Base-by-base conservation (phyloP, 164 flowering plant species). In the Vitis rotundifolia region DNA sequence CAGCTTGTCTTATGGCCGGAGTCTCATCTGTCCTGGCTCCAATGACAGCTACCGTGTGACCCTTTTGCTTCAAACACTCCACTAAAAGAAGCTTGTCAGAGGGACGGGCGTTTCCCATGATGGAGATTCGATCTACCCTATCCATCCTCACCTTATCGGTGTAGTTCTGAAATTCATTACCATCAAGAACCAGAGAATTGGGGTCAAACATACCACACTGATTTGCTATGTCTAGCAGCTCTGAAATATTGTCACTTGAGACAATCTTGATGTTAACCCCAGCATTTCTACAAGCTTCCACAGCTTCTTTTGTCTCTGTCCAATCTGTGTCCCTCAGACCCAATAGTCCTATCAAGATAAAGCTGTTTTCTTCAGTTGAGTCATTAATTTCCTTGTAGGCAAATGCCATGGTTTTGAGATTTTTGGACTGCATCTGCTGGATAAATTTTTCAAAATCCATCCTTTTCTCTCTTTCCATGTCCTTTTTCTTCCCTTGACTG, bases 1-100 rank as follows among this genome's bases (percentile, higher is more conserved):
- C 67, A 9, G 77, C 75, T 64, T 59, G 71, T 66, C 37, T 73
- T n/a, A 73, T 67, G 13, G 69, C 71, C 22, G 75, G 75, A 66
- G 61, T 49, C 37, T 77, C 80, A 63, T 22, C 29, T 57, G 80
- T 70, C 15, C 47, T 28, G 37, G 3, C 22, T 18, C 77, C 75
- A 19, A 49, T 12, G 1, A 78, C 18, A 13, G 75, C 77, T 6
- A 78, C 81, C 8, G 59, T 61, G 2, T 78, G 67, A 0, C 75
- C 70, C 54, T 71, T 78, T 14, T 71, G 64, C 18, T 31, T 71
- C 73, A 78, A 54, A 47, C 57, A 61, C 22, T 75, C 11, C 12
- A 71, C 61, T 11, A 76, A 19, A 11, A 61, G 70, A 31, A 51
- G 51, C 56, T 66, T 70, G 44, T 75, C 63, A 19, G 44, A 18